These are phyloP conservation scores for Arthrobotrys megalospora DNA, from an alignment of 2,329 filamentous ascomycete genomes.

Conservation along the genomic window DNA sequence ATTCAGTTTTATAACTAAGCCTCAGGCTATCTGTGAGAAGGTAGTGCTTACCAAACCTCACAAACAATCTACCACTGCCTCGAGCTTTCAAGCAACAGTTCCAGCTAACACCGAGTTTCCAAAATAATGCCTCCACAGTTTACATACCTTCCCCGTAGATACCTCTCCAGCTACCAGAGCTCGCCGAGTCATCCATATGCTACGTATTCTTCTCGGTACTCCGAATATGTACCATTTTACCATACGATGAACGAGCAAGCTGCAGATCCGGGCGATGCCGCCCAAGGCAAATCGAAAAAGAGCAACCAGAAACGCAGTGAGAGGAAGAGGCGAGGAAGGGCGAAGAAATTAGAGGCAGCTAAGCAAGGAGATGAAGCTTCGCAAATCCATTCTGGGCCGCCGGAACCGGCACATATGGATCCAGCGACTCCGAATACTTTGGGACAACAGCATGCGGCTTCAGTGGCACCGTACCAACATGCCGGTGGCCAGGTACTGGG, in stretches of 20 bases:
- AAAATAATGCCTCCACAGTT: conserved; percentile 48
- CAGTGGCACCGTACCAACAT: background rate
- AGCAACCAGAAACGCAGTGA: background rate
- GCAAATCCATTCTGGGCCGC: background rate
- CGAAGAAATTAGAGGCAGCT: background rate
- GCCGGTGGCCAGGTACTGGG: background rate
- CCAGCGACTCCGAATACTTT: background rate
- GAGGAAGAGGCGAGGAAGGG: background rate
- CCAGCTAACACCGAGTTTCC: conserved; percentile 31
- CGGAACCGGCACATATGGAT: background rate
- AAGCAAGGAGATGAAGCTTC: background rate
- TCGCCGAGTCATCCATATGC: conserved; percentile 46
- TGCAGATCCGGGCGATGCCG: background rate
- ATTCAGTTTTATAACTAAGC: conserved; percentile 1
- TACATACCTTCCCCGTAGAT: conserved; percentile 26
- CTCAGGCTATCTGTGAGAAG: conserved; percentile 29
- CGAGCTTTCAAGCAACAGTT: background rate
- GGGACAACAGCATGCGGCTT: background rate
- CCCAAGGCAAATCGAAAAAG: background rate
- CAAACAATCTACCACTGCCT: background rate
- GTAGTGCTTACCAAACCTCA: conserved; percentile 31
- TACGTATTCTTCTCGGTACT: conserved; percentile 35
- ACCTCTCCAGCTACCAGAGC: background rate
- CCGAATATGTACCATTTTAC: conserved; percentile 49
- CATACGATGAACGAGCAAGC: conserved; percentile 47